phyloP scores from a whole-genome alignment of 768 basidiomycete genomes.

The Xerocomellus dryophilus region DNA sequence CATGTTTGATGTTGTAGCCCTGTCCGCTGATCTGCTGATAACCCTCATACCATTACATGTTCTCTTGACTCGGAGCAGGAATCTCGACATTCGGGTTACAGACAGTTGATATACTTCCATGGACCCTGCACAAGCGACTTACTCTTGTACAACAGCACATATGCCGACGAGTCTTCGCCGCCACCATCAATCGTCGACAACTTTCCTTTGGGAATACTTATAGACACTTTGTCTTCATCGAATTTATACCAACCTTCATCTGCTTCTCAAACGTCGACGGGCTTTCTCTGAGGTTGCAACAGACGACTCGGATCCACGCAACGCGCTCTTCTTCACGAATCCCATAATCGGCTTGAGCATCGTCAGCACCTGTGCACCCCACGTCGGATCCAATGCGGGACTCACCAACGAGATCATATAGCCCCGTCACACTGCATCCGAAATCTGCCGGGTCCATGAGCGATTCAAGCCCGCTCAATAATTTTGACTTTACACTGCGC shows the following conservation, averaged over 20 bases:
- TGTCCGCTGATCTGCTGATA: background rate
- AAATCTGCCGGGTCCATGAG: conserved; percentile 66
- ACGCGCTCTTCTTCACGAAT: conserved; percentile 77
- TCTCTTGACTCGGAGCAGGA: background rate
- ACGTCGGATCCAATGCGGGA: conserved; percentile 4
- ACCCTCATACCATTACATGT: conserved; percentile 14
- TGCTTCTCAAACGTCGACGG: conserved; percentile 15
- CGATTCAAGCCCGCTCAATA: conserved; percentile 53
- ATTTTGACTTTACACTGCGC: conserved; percentile 87
- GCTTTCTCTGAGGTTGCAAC: conserved; percentile 1
- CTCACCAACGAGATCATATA: conserved; percentile 92
- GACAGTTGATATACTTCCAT: conserved; percentile 16
- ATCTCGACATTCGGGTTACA: conserved; percentile 11
- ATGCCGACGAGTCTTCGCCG: conserved; percentile 86
- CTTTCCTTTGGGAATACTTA: conserved; percentile 87
- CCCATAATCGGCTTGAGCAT: conserved; percentile 81
- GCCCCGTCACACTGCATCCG: conserved; percentile 71
- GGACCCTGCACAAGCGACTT: conserved; percentile 41
- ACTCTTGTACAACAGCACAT: conserved; percentile 82
- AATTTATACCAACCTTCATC: conserved; percentile 95
- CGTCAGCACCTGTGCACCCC: background rate
- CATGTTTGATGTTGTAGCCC: background rate
- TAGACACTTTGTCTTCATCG: conserved; percentile 90
- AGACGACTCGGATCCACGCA: conserved; percentile 39
- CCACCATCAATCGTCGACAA: conserved; percentile 84